Percentiles rank a stretch among this genome's conserved stretches.
Evolutionary conservation across 495 filamentous ascomycete genomes (phyloP).

Genomic region (Staphylotrichum tortipilum): DNA sequence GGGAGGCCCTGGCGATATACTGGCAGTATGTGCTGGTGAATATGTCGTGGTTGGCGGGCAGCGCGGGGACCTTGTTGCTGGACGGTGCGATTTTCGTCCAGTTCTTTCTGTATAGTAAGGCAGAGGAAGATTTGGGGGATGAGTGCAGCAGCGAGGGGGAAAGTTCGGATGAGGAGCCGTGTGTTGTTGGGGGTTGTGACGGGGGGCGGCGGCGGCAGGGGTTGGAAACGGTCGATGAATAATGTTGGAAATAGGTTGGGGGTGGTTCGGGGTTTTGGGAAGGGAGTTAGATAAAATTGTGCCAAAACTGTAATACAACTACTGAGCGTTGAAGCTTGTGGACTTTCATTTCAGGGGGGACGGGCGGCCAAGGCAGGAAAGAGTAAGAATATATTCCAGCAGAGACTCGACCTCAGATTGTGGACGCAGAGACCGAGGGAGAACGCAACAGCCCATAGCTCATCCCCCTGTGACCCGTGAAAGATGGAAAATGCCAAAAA

Average conservation of each 20-base stretch:
- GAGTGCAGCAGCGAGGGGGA: constrained; percentile 15
- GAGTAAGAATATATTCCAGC: too few species aligned
- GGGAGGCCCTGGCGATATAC: constrained; percentile 55
- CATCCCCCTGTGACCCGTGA: too few species aligned
- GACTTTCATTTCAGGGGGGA: too few species aligned
- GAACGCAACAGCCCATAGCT: too few species aligned
- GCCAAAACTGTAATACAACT: too few species aligned
- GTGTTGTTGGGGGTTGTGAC: constrained; percentile 18
- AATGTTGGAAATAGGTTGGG: background rate
- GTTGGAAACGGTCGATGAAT: constrained; percentile 25
- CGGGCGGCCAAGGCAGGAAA: too few species aligned
- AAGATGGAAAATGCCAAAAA: too few species aligned
- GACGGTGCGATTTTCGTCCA: constrained; percentile 84
- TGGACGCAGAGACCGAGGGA: too few species aligned
- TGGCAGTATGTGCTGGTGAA: constrained; percentile 78
- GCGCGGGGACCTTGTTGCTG: constrained; percentile 73
- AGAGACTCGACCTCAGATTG: too few species aligned
- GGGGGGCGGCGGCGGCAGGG: constrained; percentile 31
- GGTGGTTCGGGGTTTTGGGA: constrained; percentile 13
- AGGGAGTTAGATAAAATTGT: too few species aligned
- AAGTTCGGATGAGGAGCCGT: constrained; percentile 16
- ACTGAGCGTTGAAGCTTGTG: too few species aligned
- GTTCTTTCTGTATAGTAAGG: constrained; percentile 70
- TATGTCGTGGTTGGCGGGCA: constrained; percentile 79
- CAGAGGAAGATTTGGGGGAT: constrained; percentile 24